Percentiles rank a stretch among this genome's conserved stretches.
Evolutionary conservation across 306 rosid species (phyloP).

Genomic region (Sesbania bispinosa): DNA sequence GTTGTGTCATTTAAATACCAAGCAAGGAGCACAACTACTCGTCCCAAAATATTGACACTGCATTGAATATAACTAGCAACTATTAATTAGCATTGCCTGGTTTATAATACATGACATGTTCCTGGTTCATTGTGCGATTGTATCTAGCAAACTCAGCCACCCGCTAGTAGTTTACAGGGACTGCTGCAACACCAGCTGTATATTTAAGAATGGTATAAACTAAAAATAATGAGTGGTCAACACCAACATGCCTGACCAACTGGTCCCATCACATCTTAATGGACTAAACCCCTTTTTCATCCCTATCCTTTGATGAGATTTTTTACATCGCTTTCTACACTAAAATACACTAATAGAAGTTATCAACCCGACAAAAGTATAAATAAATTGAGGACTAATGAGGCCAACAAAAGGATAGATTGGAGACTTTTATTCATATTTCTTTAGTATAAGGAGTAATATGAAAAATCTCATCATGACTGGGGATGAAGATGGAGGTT

Average conservation of each 20-base stretch:
- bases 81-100: slow-evolving; percentile 8
- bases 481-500: too few relatives aligned
- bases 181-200: neutral
- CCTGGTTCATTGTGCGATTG: slow-evolving; percentile 2
- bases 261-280: slow-evolving; percentile 62
- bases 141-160: neutral
- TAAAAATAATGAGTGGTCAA: neutral
- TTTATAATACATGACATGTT: slow-evolving; percentile 6
- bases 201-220: slow-evolving; percentile 4
- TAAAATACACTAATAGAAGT: too few relatives aligned
- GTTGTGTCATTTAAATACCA: slow-evolving; percentile 3
- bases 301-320: too few relatives aligned
- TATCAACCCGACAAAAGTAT: too few relatives aligned
- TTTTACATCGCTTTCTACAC: too few relatives aligned
- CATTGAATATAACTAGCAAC: slow-evolving; percentile 14
- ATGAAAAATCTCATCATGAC: too few relatives aligned
- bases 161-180: neutral
- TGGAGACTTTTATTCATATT: too few relatives aligned
- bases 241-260: slow-evolving; percentile 9
- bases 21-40: slow-evolving; percentile 3
- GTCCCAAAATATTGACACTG: neutral
- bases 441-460: too few relatives aligned
- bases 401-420: too few relatives aligned
- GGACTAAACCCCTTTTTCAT: too few relatives aligned
- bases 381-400: too few relatives aligned